Conservation (phyloP, 306 rosid species). For the Herpetospermum pedunculosum region DNA sequence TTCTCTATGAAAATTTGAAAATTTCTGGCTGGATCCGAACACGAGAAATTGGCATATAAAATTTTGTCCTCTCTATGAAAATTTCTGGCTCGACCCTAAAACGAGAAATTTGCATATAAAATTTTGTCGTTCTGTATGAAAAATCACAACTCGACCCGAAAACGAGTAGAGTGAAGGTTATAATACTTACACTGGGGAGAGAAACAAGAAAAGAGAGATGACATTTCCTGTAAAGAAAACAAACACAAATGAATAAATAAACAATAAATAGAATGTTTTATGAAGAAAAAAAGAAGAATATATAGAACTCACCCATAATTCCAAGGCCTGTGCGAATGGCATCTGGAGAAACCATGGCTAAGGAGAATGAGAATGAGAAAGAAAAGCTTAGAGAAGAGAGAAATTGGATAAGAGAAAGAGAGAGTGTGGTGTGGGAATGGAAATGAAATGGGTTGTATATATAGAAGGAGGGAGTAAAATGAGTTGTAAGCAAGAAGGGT, state of each 20-base stretch:
- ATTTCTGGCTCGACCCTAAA: no score
- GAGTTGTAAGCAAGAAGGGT: conserved; percentile 6
- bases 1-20: no score
- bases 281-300: neutral
- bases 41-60: no score
- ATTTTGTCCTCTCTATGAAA: no score
- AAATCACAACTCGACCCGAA: no score
- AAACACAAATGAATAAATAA: neutral
- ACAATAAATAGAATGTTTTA: neutral
- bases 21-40: no score
- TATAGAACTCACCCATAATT: conserved; percentile 37
- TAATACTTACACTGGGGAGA: conserved; percentile 66
- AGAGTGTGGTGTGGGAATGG: neutral
- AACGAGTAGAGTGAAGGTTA: no score
- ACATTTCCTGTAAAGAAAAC: conserved; percentile 59
- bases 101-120: no score
- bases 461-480: neutral
- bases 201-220: conserved; percentile 57
- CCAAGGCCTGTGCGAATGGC: conserved; percentile 58
- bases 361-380: neutral
- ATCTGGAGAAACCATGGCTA: conserved; percentile 54
- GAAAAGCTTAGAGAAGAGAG: neutral
- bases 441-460: neutral
- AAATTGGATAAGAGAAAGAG: neutral
- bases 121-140: no score